Evolutionary conservation across 2,329 filamentous ascomycete species (phyloP), one percentile per base, ranked within the genome.

Genomic region (Epichloe glyceriae): DNA sequence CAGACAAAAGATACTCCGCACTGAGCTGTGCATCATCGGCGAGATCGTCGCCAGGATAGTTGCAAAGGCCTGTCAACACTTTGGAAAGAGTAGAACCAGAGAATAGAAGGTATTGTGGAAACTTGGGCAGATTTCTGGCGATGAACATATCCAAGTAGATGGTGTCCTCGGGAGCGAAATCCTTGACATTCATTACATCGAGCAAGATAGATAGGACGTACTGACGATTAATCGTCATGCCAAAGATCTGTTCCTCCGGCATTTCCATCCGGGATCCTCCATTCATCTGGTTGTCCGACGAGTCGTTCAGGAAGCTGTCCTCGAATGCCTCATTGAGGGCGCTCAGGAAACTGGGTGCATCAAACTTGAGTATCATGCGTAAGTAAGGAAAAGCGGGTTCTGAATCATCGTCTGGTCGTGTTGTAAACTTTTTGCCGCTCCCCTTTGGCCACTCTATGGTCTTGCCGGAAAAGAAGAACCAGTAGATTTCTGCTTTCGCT

Each of bases 81-180:
- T 82, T 83, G 53, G 89, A 87, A 1, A 98, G 74, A 2, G 86
- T 85, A 2, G 87, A 89, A 17, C 90, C 93, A 0, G 91, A 86
- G 45, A 98, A 80, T 11, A 97, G 78, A 47, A 98, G 83, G 61
- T 96, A 96, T 63, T 97, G 91, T 1, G 90, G 89, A 61, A 95
- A 98, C 65, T 98, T 98, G 3, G 94, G 88, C 47, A 98, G 71
- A 63, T 95, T 98, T 51, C 93, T 82, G 17, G 93, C 91, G 62
- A 98, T 86, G 62, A 98, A 98, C 89, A 98, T 98, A 67, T 98
- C 89, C 43, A 98, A 78, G 66, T 95, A 98, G 51, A 98, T 87
- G 12, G 86, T 90, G 62, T 97, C 89, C 54, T 86, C 80, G 0
- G 82, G 68, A 0, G 82, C 78, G 66, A 95, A 97, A 45, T 86